Base-by-base conservation (phyloP, 345 rosid species). In the Anacardium occidentale region DNA sequence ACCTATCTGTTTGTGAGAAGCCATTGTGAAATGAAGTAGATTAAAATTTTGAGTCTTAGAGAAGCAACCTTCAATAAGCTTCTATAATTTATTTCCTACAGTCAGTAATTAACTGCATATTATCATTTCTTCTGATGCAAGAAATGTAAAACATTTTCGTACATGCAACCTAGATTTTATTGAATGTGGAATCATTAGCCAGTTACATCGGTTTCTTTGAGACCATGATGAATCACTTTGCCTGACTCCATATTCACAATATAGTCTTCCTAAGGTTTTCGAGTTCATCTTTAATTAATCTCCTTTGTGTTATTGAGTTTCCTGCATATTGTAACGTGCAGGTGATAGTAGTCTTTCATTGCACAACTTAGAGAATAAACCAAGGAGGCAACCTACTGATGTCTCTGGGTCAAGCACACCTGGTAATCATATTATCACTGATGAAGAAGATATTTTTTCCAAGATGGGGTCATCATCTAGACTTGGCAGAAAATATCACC, bases 401-500 rank as follows among this genome's bases (percentile, higher is more conserved):
- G 58, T 82, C 63, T 80, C 78, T 37, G 88, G 88, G 74, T 88
- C 86, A 42, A 78, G 84, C 53, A 84, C 82, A 3, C 78, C 82
- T 3, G 77, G 76, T 34, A 78, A 61, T 69, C 83, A 75, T 66
- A 63, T 51, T 50, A 66, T 67, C 7, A 77, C 77, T 0, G 93
- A 91, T 74, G 91, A 86, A 73, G 90, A 86, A 22, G 87, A 81
- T 50, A 29, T 85, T 26, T 81, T 88, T 75, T 82, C 89, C 1
- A 87, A 84, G 84, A 86, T 84, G 68, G 75, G 84, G 1, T 37
- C 42, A 2, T 84, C 94, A 50, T 84, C 87, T 10, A 93, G 86
- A 85, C 85, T 71, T 53, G 74, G 84, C 81, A 83, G 90, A 82
- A 91, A 85, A 82, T 86, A 85, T 77, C 85, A 83, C 13, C 64